Evolutionary conservation across 371 early-diverging fungal genomes (phyloP).

Genomic region (Mucor velutinosus): DNA sequence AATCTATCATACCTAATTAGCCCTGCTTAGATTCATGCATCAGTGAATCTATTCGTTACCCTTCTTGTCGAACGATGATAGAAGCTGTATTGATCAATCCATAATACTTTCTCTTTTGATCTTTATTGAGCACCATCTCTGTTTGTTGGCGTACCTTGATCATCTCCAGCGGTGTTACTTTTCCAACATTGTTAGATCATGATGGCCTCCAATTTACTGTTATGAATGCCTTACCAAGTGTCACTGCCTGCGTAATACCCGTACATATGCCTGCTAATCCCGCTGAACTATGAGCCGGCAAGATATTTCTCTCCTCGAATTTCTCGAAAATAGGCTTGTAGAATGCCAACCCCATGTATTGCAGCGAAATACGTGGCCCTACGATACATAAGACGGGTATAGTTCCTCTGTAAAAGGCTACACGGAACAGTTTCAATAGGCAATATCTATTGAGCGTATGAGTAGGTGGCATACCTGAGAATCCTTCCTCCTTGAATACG

Average conservation of each 20-base stretch:
- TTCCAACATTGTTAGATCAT: not conserved
- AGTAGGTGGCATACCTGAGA: slow-evolving; percentile 20
- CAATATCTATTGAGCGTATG: too few species aligned
- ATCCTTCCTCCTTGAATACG: slow-evolving; percentile 33
- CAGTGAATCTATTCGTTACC: slow-evolving; percentile 21
- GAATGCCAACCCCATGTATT: slow-evolving; percentile 53
- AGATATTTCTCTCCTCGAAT: slow-evolving; percentile 36
- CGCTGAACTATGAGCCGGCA: slow-evolving; percentile 52
- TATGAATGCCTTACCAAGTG: slow-evolving; percentile 30
- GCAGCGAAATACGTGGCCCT: slow-evolving; percentile 51
- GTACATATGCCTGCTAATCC: slow-evolving; percentile 58
- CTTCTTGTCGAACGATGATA: slow-evolving; percentile 46
- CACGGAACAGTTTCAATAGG: not conserved
- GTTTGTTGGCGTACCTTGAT: slow-evolving; percentile 61
- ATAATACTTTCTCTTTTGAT: slow-evolving; percentile 42
- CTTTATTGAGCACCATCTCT: slow-evolving; percentile 32
- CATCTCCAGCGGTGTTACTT: slow-evolving; percentile 57
- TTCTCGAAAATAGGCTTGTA: slow-evolving; percentile 58
- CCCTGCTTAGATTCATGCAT: not conserved
- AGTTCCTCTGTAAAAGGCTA: slow-evolving; percentile 54
- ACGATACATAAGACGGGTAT: slow-evolving; percentile 55
- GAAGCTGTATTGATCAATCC: slow-evolving; percentile 47
- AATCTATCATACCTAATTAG: slow-evolving; percentile 24
- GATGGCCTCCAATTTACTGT: too few species aligned
- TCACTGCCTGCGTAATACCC: slow-evolving; percentile 55